Conservation (phyloP, 768 basidiomycete genomes). For the Hypsizygus marmoreus region DNA sequence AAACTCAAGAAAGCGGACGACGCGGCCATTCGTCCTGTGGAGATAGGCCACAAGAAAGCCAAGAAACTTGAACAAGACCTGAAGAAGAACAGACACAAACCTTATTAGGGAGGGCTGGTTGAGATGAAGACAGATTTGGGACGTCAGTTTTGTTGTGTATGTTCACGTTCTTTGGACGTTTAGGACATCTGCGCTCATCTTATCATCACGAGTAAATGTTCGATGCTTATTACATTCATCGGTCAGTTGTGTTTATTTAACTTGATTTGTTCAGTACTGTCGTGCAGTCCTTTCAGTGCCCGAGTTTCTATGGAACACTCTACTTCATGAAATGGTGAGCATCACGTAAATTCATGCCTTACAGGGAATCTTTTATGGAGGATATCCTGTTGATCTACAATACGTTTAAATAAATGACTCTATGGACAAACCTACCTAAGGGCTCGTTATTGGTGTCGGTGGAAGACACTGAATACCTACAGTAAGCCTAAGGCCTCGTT, state of each 20-base stretch:
- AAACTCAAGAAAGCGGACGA: conserved; percentile 93
- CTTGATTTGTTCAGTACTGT: no score
- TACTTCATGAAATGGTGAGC: no score
- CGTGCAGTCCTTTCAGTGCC: no score
- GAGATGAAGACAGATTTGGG: conserved; percentile 4
- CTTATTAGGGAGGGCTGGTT: conserved; percentile 63
- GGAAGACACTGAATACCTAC: no score
- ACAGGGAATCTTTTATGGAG: no score
- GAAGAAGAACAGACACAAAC: conserved; percentile 88
- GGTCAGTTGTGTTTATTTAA: neutral
- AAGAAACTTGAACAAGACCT: conserved; percentile 86
- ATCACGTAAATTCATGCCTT: no score
- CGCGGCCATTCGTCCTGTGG: conserved; percentile 83
- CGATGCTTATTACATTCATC: neutral
- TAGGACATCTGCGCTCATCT: conserved; percentile 13
- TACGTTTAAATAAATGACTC: no score
- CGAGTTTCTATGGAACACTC: no score
- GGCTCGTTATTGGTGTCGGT: no score
- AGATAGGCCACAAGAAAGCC: conserved; percentile 93
- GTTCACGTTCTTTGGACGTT: conserved; percentile 12
- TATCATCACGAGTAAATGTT: conserved; percentile 1
- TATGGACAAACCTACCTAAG: no score
- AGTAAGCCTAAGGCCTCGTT: no score
- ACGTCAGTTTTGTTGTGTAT: conserved; percentile 11
- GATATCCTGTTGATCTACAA: no score